phyloP scores from a whole-genome alignment of 2,329 filamentous ascomycete species.

The Ploettnerulaceae sp. region DNA sequence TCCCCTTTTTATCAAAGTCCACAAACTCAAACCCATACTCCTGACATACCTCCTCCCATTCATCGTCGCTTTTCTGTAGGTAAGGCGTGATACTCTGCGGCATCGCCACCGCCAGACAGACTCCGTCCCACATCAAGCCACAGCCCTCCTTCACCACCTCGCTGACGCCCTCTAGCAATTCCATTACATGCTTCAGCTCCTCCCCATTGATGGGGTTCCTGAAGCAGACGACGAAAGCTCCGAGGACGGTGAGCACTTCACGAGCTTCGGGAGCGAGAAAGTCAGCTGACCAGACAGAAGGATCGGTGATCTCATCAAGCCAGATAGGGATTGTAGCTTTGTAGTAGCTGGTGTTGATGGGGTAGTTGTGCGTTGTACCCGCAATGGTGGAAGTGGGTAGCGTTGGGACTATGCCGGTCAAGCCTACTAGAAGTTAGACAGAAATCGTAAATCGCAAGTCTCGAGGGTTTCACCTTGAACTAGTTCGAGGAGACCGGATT shows the following conservation, averaged over 20 bases:
- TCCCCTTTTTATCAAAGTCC: constrained; percentile 42
- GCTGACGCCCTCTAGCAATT: constrained; percentile 48
- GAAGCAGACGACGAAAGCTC: constrained; percentile 54
- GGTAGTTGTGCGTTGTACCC: constrained; percentile 53
- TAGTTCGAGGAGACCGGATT: constrained; percentile 45
- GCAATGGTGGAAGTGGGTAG: constrained; percentile 38
- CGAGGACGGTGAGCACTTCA: constrained; percentile 58
- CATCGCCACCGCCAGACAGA: constrained; percentile 55
- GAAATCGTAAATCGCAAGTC: neutral
- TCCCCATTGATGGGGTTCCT: constrained; percentile 36
- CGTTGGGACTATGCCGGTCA: constrained; percentile 43
- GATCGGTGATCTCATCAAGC: constrained; percentile 53
- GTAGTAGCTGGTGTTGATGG: constrained; percentile 58
- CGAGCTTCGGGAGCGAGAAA: constrained; percentile 57
- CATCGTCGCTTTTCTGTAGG: constrained; percentile 40
- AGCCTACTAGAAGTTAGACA: constrained; percentile 38
- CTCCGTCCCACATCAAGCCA: constrained; percentile 61
- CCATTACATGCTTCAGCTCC: constrained; percentile 28
- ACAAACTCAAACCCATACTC: constrained; percentile 60
- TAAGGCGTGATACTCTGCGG: constrained; percentile 28
- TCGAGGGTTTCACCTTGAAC: constrained; percentile 44
- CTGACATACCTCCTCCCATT: constrained; percentile 57
- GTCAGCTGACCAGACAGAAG: constrained; percentile 46
- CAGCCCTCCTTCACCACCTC: constrained; percentile 52
- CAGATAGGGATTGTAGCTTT: constrained; percentile 56